These are phyloP conservation scores for Daedaleopsis nitida DNA, from an alignment of 768 basidiomycete genomes.

Conservation along the genomic window DNA sequence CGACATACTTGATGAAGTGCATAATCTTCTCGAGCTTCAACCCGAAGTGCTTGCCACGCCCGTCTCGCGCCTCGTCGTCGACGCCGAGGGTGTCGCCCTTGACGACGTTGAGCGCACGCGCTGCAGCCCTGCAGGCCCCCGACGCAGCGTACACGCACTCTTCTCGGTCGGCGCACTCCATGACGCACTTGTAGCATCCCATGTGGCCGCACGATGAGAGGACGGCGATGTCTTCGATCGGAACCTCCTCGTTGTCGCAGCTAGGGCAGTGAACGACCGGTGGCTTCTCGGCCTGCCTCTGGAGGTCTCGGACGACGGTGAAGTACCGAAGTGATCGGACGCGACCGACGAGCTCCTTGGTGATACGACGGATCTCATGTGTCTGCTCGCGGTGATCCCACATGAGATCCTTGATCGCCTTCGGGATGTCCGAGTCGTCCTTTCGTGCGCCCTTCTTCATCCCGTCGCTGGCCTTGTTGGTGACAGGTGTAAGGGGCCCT, in stretches of 20 bases:
- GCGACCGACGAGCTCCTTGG: constrained; percentile 88
- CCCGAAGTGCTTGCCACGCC: constrained; percentile 75
- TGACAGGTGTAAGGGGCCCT: constrained; percentile 26
- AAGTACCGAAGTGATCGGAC: constrained; percentile 92
- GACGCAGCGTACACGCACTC: constrained; percentile 77
- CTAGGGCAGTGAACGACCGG: constrained; percentile 61
- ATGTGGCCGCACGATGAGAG: constrained; percentile 92
- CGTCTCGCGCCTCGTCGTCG: constrained; percentile 75
- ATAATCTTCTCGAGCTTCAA: constrained; percentile 81
- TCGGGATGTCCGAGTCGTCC: constrained; percentile 57
- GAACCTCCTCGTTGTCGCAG: constrained; percentile 58
- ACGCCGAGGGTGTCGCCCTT: constrained; percentile 76
- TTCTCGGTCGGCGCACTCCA: constrained; percentile 69
- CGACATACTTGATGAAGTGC: constrained; percentile 69
- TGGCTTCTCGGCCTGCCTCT: constrained; percentile 67
- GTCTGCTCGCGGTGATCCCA: constrained; percentile 89
- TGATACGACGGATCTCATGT: constrained; percentile 80
- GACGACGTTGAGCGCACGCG: constrained; percentile 81
- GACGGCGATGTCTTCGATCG: constrained; percentile 73
- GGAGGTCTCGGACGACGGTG: constrained; percentile 85
- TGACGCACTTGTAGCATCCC: constrained; percentile 79
- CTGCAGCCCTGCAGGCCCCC: constrained; percentile 76
- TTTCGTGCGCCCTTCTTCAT: constrained; percentile 35
- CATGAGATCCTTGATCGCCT: constrained; percentile 58
- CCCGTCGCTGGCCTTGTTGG: constrained; percentile 16